A percentile compares a stretch with the other conserved stretches of the same genome.
These are phyloP conservation scores for Pestalotiopsis sp. DNA, from an alignment of 2,329 filamentous ascomycete genomes.

Conservation along the genomic window DNA sequence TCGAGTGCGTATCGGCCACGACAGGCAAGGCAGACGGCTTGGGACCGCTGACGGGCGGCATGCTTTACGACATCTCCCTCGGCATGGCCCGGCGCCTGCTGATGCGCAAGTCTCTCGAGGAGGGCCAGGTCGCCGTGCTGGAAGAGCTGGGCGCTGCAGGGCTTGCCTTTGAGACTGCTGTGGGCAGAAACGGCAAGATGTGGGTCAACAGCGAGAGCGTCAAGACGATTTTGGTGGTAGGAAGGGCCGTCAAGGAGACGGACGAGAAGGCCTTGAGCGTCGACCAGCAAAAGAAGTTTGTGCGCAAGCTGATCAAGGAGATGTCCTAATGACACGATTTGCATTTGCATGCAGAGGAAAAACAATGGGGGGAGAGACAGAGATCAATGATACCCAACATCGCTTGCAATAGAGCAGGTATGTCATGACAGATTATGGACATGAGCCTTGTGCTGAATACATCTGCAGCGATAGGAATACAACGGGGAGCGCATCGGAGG, in stretches of 20 bases:
- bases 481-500: too few relatives aligned
- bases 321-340: slow-evolving; percentile 38
- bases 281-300: slow-evolving; percentile 71
- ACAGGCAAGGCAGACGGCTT: slow-evolving; percentile 90
- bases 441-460: background rate
- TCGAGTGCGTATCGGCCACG: slow-evolving; percentile 84
- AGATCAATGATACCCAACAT: background rate
- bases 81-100: slow-evolving; percentile 82
- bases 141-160: slow-evolving; percentile 78
- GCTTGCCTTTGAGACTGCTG: slow-evolving; percentile 88
- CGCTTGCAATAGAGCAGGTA: background rate
- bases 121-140: slow-evolving; percentile 71
- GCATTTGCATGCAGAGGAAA: background rate
- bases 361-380: too few relatives aligned
- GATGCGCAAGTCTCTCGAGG: slow-evolving; percentile 61
- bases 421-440: background rate
- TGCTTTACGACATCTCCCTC: slow-evolving; percentile 80
- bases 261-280: slow-evolving; percentile 68
- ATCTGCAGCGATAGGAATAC: too few relatives aligned
- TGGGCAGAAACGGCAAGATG: slow-evolving; percentile 88
- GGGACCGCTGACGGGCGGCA: slow-evolving; percentile 81
- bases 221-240: slow-evolving; percentile 76
- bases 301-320: slow-evolving; percentile 66
- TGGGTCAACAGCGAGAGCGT: slow-evolving; percentile 85
- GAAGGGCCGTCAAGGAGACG: slow-evolving; percentile 75